Evolutionary conservation across 257 asterid genomes (phyloP).

Genomic region (Salvia splendens): DNA sequence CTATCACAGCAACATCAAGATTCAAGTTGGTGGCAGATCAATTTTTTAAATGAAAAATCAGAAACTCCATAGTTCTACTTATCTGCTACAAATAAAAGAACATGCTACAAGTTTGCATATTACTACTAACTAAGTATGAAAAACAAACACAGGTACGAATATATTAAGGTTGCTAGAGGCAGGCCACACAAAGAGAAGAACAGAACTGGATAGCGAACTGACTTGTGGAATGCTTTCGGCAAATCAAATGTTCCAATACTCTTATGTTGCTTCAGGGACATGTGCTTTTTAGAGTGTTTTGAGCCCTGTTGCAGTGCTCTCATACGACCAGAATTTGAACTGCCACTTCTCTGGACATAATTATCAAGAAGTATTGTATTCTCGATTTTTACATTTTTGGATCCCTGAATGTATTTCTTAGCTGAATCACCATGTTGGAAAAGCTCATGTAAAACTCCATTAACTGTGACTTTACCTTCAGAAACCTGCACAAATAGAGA

Average conservation of each 20-base stretch:
- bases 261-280: conserved; percentile 76
- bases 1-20: too few species aligned
- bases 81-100: not conserved
- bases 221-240: conserved; percentile 69
- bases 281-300: conserved; percentile 73
- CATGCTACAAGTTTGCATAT: not conserved
- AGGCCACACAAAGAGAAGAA: not conserved
- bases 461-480: conserved; percentile 45
- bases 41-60: too few species aligned
- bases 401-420: conserved; percentile 77
- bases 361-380: conserved; percentile 84
- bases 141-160: not conserved
- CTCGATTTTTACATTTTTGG: conserved; percentile 69
- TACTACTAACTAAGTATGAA: not conserved
- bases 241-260: conserved; percentile 59
- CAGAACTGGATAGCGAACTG: conserved; percentile 37
- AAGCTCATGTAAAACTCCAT: conserved; percentile 66
- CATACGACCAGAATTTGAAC: conserved; percentile 31
- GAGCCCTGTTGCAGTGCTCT: conserved; percentile 48
- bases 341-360: conserved; percentile 53
- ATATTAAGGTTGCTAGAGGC: not conserved
- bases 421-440: conserved; percentile 83
- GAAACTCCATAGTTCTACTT: not conserved
- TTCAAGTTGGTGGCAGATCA: too few species aligned
- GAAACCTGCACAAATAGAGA: conserved; percentile 44